Percentiles rank a stretch among this genome's conserved stretches.
Evolutionary conservation across 1,284 basidiomycete species (phyloP).

Genomic region (Puccinia hordei): DNA sequence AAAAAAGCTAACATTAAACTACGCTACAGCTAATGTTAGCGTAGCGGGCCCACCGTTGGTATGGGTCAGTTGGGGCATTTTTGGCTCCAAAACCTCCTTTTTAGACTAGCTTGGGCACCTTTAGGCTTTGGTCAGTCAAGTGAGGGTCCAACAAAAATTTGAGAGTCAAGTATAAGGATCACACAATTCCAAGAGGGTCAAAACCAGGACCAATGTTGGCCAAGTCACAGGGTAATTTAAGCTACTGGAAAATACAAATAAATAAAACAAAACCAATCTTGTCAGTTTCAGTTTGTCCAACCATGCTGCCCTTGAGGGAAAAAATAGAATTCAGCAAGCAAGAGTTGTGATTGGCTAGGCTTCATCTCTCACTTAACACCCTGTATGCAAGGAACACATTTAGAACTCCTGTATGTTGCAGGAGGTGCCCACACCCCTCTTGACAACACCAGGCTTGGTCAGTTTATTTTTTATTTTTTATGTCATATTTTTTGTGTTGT

Average conservation of each 20-base stretch:
- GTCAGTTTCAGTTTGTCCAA: background rate
- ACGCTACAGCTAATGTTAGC: too few relatives aligned
- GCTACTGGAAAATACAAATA: constrained; percentile 58
- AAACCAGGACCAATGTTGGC: constrained; percentile 99
- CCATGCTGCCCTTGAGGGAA: background rate
- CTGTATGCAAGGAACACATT: too few relatives aligned
- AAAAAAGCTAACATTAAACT: too few relatives aligned
- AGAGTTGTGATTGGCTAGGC: background rate
- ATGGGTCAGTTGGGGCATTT: constrained; percentile 69
- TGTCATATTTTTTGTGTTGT: too few relatives aligned
- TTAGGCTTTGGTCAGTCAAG: background rate
- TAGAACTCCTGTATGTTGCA: too few relatives aligned
- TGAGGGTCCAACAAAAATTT: constrained; percentile 64
- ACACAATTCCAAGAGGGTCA: constrained; percentile 95
- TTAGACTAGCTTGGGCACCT: constrained; percentile 51
- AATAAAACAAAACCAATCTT: background rate
- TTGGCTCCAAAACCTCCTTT: constrained; percentile 57
- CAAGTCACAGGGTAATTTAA: constrained; percentile 86
- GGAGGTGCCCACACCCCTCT: too few relatives aligned
- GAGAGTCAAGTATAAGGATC: constrained; percentile 82
- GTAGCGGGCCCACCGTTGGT: too few relatives aligned
- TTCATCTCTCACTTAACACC: constrained; percentile 11
- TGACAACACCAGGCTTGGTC: too few relatives aligned
- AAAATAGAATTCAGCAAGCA: background rate
- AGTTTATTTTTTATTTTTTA: too few relatives aligned